Evolutionary conservation across 768 basidiomycete genomes (phyloP), one percentile per base, ranked within the genome.

Genomic region (Filobasidium wieringae): DNA sequence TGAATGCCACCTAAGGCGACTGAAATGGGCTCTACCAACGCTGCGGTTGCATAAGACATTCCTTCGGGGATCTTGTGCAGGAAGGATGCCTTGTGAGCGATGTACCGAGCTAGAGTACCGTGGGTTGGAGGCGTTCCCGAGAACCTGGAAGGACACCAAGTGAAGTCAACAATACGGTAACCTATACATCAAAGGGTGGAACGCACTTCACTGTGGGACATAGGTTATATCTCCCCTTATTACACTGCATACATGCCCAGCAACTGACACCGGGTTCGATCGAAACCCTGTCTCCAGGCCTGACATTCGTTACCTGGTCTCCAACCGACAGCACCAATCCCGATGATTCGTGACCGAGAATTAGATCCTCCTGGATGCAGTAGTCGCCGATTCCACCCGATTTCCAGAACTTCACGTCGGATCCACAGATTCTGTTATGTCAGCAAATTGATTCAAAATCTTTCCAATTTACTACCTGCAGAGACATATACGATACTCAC

Each of bases 241-340:
- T 33, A 49, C 66, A 65, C 51, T 59, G 59, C 12, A 61, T 60
- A 51, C 66, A 67, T 36, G 57, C 64, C 55, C 53, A 59, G 36
- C 66, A 67, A 4, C 52, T 54, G 9, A 67, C 64, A 36, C 66
- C 66, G 12, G 66, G 66, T 55, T 67, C 66, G 22, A 67, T 63
- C 4, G 66, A 64, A 14, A 67, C 66, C n/a, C 66, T 33, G 41
- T 67, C 66, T 1, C 66, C 66, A 1, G 62, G 51, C 43, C 55
- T 36, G 34, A 67, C 57, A 22, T 53, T 51, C 27, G 45, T 63
- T 31, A 67, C 66, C 19, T 65, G 51, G 2, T 47, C 7, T 7
- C 66, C 66, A 9, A 67, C 64, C 37, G 62, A 50, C 17, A 67
- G 22, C 19, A 67, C 55, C 49, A 63, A 58, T n/a, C 66, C 66